These are phyloP conservation scores for Puccinia triticina DNA, from an alignment of 1,284 basidiomycete genomes.

Conservation along the genomic window DNA sequence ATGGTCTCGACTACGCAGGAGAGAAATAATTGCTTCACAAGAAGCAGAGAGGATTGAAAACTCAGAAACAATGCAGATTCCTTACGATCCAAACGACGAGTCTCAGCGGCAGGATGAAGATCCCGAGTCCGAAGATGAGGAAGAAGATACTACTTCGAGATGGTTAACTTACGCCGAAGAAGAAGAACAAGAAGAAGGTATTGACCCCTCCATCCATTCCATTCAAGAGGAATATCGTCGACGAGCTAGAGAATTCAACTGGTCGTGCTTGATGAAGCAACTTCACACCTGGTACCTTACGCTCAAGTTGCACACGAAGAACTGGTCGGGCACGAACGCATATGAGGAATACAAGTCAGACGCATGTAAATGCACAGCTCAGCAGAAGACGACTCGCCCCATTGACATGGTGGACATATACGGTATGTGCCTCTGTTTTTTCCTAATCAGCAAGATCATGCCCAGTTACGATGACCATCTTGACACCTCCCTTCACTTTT, in stretches of 20 bases:
- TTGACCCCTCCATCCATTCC: neutral
- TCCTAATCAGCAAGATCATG: too few relatives aligned
- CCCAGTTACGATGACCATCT: too few relatives aligned
- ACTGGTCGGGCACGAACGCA: neutral
- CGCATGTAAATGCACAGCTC: neutral
- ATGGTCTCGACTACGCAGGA: neutral
- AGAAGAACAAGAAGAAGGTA: neutral
- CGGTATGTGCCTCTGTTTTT: neutral
- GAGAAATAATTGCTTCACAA: too few relatives aligned
- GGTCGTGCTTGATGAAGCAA: neutral
- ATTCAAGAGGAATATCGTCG: too few relatives aligned
- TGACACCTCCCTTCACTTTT: neutral
- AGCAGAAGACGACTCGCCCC: neutral
- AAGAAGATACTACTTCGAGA: neutral
- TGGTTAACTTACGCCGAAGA: neutral
- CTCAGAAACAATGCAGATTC: neutral
- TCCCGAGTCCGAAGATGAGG: neutral
- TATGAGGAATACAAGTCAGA: neutral
- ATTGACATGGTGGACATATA: too few relatives aligned
- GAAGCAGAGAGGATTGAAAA: neutral
- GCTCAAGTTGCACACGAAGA: neutral
- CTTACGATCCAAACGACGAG: neutral
- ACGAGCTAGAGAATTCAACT: neutral
- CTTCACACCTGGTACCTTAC: neutral
- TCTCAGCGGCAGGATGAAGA: neutral